Conservation (phyloP, 2,329 filamentous ascomycete genomes). For the Trichoderma sp. region DNA sequence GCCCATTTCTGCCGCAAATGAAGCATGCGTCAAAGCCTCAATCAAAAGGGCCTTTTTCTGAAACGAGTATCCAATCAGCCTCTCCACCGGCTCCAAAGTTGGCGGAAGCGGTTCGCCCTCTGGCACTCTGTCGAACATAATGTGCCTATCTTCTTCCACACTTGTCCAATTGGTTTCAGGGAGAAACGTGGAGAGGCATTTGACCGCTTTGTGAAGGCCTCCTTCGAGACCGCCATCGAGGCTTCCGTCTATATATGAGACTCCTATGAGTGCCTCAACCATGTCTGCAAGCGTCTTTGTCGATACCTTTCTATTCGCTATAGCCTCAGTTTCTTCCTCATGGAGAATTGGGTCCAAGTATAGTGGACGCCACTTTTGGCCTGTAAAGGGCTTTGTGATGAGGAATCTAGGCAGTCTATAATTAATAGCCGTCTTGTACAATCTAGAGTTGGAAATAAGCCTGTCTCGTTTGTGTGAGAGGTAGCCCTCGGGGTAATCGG, state of each 20-base stretch:
- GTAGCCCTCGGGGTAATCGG: constrained; percentile 73
- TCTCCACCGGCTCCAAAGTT: constrained; percentile 56
- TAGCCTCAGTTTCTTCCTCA: background rate
- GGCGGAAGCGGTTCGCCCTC: constrained; percentile 39
- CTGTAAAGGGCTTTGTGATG: constrained; percentile 66
- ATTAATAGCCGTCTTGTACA: constrained; percentile 64
- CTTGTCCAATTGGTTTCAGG: constrained; percentile 57
- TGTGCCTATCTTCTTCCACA: constrained; percentile 42
- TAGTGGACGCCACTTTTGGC: constrained; percentile 69
- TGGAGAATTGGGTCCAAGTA: constrained; percentile 50
- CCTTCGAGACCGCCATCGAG: constrained; percentile 47
- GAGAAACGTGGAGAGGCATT: constrained; percentile 68
- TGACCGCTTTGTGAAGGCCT: constrained; percentile 61
- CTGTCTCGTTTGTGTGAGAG: constrained; percentile 68
- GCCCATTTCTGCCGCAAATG: constrained; percentile 49
- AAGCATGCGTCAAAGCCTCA: constrained; percentile 81
- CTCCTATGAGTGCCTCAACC: constrained; percentile 81
- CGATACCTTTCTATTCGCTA: constrained; percentile 50
- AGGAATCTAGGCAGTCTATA: constrained; percentile 73
- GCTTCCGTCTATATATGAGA: constrained; percentile 69
- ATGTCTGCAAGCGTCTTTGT: constrained; percentile 86
- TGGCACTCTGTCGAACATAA: constrained; percentile 47
- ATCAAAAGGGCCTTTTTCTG: constrained; percentile 65
- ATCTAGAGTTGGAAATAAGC: constrained; percentile 73
- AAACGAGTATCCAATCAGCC: constrained; percentile 72